Base-by-base conservation (phyloP, 1,139 yeast genomes). In the Wickerhamiella pararugosa region DNA sequence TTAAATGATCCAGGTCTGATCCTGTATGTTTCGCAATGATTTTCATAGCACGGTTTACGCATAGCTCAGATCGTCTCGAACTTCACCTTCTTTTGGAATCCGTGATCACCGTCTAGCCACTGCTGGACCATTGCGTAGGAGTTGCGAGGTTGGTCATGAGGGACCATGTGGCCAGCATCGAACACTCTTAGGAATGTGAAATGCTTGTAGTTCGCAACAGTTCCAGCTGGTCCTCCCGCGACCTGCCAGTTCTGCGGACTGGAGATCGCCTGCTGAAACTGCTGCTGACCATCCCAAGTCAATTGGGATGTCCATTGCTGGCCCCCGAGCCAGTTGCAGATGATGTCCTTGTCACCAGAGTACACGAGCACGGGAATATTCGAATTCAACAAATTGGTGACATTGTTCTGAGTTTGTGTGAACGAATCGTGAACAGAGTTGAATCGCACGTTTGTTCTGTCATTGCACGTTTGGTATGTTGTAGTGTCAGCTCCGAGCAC, bases 241-340 rank as follows among this genome's bases (percentile, higher is more conserved):
- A 61, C 56, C 5, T 11, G 6, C 50, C 47, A 49, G 28, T 71
- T 71, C 37, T 59, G 60, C 35, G 51, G 47, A 25, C 54, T 50
- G 21, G 33, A 2, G 3, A 30, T 10, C 34, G 59, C 55, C 26
- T 47, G 43, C 43, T 53, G 54, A 48, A 61, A 57, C 46, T 53
- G 47, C 38, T 54, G 54, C 35, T 58, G 55, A 26, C 67, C 66
- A 11, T 55, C 47, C 86, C 90, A 81, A 46, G 73, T 75, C 52
- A 81, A 68, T 47, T 62, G 67, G 53, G 78, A 68, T 32, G 82
- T 65, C 93, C 93, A 82, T 5, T 79, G 86, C 56, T 71, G 71
- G 63, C 81, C 81, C 43, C 94, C 94, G 53, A 82, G 68, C 93
- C 93, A 82, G 65, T 82, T 82, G 63, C 93, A 82, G 51, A 82